Evolutionary conservation across 2,329 filamentous ascomycete species (phyloP).

Genomic region (Fusarium drepaniforme): DNA sequence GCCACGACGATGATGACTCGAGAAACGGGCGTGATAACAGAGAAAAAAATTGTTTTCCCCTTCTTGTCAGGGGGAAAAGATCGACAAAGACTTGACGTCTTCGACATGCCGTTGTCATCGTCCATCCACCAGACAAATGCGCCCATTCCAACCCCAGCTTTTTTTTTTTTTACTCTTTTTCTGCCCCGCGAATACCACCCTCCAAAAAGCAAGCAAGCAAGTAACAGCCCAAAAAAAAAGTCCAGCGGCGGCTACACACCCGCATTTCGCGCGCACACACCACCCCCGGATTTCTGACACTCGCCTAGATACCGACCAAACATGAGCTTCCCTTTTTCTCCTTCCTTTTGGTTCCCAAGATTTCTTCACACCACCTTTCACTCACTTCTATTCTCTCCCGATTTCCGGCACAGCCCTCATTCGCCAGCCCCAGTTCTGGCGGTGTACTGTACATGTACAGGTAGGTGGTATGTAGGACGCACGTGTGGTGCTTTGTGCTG

Average conservation of each 20-base stretch:
- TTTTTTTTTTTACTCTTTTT: constrained; percentile 14
- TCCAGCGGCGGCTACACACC: constrained; percentile 19
- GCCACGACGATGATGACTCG: constrained; percentile 1
- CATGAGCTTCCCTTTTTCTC: constrained; percentile 15
- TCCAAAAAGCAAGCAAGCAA: constrained; percentile 23
- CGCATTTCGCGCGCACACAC: constrained; percentile 31
- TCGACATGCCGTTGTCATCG: constrained; percentile 18
- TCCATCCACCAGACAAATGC: constrained; percentile 34
- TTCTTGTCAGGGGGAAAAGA: constrained; percentile 10
- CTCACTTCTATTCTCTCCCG: constrained; percentile 21
- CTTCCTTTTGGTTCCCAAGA: constrained; percentile 30
- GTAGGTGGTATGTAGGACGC: constrained; percentile 11
- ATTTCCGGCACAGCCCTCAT: constrained; percentile 31
- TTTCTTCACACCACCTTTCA: constrained; percentile 34
- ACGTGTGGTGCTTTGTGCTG: constrained; percentile 28
- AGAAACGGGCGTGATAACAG: constrained; percentile 17
- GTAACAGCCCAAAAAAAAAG: constrained; percentile 6
- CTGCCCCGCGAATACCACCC: constrained; percentile 37
- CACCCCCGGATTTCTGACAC: constrained; percentile 35
- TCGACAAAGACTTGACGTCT: constrained; percentile 34
- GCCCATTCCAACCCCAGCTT: constrained; percentile 35
- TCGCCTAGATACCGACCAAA: constrained; percentile 13
- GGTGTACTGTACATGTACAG: constrained; percentile 33
- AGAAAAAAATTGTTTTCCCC: background rate
- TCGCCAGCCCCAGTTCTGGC: constrained; percentile 34